Evolutionary conservation across 2,329 filamentous ascomycete species (phyloP), one percentile per base, ranked within the genome.

Genomic region (Aspergillus sclerotialis): DNA sequence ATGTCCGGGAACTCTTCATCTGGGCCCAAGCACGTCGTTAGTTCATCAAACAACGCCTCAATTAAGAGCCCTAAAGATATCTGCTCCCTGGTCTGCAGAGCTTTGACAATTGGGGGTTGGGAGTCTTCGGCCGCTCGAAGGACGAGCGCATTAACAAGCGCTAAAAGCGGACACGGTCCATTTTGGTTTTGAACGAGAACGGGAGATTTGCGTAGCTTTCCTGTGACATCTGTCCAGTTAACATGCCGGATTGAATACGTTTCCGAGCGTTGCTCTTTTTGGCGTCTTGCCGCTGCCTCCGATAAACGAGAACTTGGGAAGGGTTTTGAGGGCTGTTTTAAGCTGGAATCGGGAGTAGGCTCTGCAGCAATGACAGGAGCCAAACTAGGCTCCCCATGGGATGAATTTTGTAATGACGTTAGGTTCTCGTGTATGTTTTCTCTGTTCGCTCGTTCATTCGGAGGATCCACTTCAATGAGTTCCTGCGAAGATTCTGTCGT

Each of bases 191-290:
- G 90, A 3, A 93, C 80, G 26, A 96, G 68, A 36, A 96, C 87
- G 0, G 92, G 90, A 1, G 87, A 90, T n/a, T 75, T 73, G 28
- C 86, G 74, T 24, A 85, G 70, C 34, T 77, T 77, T n/a, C 74
- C 70, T 1, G 69, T 57, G 0, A 56, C 73, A 56, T 95, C 86
- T 39, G 80, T 70, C 89, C 90, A 96, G 40, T 76, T 80, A 42
- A 96, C 81, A 40, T 89, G 88, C 56, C 94, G 93, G 57, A 96
- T 89, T 36, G 88, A 83, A 51, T 98, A 96, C 1, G 87, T 92
- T 59, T 95, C 88, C 37, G 69, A 71, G 40, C 72, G 61, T 44
- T 78, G 70, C 36, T 64, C 58, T 24, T 49, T 51, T 35, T 64
- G 55, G 37, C 45, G 58, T 10, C 53, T 52, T 17, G 55, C 43